Evolutionary conservation across 78 protist genomes (phyloP).

Genomic region (Ministeria vibrans): DNA sequence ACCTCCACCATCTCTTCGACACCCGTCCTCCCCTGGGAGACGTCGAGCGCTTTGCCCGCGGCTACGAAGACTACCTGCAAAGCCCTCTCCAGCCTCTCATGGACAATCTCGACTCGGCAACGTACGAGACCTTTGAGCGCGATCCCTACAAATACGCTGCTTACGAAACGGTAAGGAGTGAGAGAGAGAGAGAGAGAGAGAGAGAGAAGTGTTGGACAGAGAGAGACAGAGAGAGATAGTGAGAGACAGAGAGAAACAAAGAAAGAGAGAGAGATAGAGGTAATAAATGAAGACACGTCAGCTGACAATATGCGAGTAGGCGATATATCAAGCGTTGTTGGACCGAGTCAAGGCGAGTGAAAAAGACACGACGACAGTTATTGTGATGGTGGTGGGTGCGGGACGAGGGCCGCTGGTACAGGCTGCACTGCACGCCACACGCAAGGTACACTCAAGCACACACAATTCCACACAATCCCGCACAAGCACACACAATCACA

Average conservation of each 20-base stretch:
- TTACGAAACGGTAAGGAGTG: conserved; percentile 38
- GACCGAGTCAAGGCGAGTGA: no score
- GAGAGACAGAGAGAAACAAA: no score
- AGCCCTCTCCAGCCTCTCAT: conserved; percentile 77
- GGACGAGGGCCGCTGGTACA: conserved; percentile 97
- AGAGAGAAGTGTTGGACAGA: no score
- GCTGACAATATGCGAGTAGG: not conserved
- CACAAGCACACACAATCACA: no score
- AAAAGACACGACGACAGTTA: not conserved
- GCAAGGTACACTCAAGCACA: no score
- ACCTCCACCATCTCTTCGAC: conserved; percentile 2
- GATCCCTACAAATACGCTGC: conserved; percentile 85
- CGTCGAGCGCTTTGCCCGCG: conserved; percentile 7
- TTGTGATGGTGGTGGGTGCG: conserved; percentile 95
- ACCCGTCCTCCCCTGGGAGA: not conserved
- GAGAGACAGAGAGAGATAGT: no score
- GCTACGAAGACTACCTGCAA: conserved; percentile 61
- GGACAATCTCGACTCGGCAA: conserved; percentile 86
- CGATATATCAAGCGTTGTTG: not conserved
- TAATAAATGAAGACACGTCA: no score
- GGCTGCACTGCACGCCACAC: conserved; percentile 40
- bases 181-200: no score
- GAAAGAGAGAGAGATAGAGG: no score
- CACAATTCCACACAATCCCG: no score
- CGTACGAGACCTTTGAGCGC: conserved; percentile 92